Conservation (phyloP, 805 yeast genomes). For the Lipomyces mesembrius region DNA sequence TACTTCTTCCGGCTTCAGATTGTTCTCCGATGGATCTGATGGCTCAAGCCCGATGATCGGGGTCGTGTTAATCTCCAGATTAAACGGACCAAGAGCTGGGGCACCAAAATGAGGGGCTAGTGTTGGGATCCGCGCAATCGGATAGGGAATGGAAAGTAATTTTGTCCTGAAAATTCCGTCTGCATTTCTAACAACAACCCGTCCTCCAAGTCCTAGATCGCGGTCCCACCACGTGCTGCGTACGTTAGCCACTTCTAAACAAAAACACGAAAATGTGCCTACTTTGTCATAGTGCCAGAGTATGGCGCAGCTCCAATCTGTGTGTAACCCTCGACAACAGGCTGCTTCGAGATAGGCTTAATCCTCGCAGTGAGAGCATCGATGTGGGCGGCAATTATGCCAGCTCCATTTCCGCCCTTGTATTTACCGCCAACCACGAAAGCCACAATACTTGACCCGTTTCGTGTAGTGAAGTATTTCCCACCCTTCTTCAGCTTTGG, state of each 20-base stretch:
- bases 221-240: slow-evolving; percentile 71
- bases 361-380: slow-evolving; percentile 60
- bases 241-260: slow-evolving; percentile 6
- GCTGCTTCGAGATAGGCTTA: slow-evolving; percentile 70
- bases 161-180: slow-evolving; percentile 41
- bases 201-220: slow-evolving; percentile 82
- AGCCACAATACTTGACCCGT: slow-evolving; percentile 68
- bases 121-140: slow-evolving; percentile 77
- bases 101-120: slow-evolving; percentile 86
- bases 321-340: slow-evolving; percentile 70
- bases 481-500: slow-evolving; percentile 52
- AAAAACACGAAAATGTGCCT: slow-evolving; percentile 1
- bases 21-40: slow-evolving; percentile 36
- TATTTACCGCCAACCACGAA: slow-evolving; percentile 70
- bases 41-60: slow-evolving; percentile 70
- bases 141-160: slow-evolving; percentile 47
- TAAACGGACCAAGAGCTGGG: slow-evolving; percentile 69
- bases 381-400: slow-evolving; percentile 54
- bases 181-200: slow-evolving; percentile 58
- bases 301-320: slow-evolving; percentile 82
- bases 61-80: slow-evolving; percentile 73
- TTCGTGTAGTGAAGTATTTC: slow-evolving; percentile 69
- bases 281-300: slow-evolving; percentile 60
- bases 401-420: slow-evolving; percentile 63
- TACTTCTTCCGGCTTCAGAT: slow-evolving; percentile 40